These are phyloP conservation scores for Fennellomyces sp. DNA, from an alignment of 371 early-diverging fungal genomes.

Conservation along the genomic window DNA sequence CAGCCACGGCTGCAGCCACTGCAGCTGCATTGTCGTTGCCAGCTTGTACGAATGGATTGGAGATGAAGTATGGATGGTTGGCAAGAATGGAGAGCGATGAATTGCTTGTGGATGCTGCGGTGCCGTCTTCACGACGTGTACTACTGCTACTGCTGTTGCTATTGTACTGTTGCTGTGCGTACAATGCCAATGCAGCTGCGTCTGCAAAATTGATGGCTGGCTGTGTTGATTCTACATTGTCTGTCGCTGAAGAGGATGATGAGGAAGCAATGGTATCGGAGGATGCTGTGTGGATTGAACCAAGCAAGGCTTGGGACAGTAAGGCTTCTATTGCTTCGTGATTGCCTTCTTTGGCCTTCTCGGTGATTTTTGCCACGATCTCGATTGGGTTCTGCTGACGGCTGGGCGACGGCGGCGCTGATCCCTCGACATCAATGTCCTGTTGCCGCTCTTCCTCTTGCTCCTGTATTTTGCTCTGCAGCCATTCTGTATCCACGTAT, in stretches of 20 bases:
- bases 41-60: conserved; percentile 17
- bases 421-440: conserved; percentile 22
- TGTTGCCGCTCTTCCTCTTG: conserved; percentile 22
- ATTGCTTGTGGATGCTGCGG: neutral
- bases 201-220: conserved; percentile 38
- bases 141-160: conserved; percentile 4
- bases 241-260: neutral
- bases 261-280: neutral
- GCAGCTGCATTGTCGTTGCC: conserved; percentile 17
- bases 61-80: conserved; percentile 31
- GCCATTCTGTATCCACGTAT: conserved; percentile 34
- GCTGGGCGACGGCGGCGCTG: conserved; percentile 19
- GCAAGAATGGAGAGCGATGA: conserved; percentile 8
- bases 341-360: conserved; percentile 42
- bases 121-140: neutral
- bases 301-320: conserved; percentile 41
- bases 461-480: conserved; percentile 24
- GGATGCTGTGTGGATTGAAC: conserved; percentile 7
- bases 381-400: neutral
- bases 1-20: conserved; percentile 29
- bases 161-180: conserved; percentile 26
- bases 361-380: conserved; percentile 45
- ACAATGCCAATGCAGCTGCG: conserved; percentile 45
- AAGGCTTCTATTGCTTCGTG: conserved; percentile 47
- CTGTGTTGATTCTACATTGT: conserved; percentile 5